Evolutionary conservation across 331 rosid genomes (phyloP), one percentile per base, ranked within the genome.

Genomic region (Quercus lobata): DNA sequence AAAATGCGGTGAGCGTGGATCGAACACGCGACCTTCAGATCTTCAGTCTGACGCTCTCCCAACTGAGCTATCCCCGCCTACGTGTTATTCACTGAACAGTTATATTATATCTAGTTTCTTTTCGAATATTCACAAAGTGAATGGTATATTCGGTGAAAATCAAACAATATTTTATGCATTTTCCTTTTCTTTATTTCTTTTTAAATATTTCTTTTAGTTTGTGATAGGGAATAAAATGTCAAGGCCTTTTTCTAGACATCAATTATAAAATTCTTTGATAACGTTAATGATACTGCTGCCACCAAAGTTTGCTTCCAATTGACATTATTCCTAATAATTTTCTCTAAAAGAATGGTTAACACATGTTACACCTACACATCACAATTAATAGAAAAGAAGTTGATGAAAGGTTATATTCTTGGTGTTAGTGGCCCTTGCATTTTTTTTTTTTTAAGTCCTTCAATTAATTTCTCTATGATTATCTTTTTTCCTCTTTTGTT

Each of bases 21-120:
- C 95, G 94, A 92, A 92, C 97, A 92, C 89, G 89, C 85, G 90
- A 84, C 96, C 92, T 92, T 91, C 96, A 88, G 96, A 91, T 88
- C 94, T 89, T 88, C 91, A 86, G 89, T 91, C 94, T 88, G 96
- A 92, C 89, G 88, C 84, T 87, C 91, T 88, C 90, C 89, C 91
- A 88, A 80, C 63, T 80, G 84, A 81, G 84, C 87, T 80, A 76
- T 49, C 19, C 52, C 9, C 18, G 32, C 30, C 0, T 4, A 1
- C 2, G 5, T 14, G 54, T 1, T 3, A 4, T 14, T 5, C 5
- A 14, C 17, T 12, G 18, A 49, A 4, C 15, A 14, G 4, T 14
- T 49, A 9, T 0, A 10, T 49, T 12, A 49, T 49, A 14, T 14
- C 5, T 11, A 49, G 17, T 14, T 0, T 49, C 12, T 49, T 9